These are phyloP conservation scores for Mesembryanthemum crystallinum DNA, from an alignment of 148 eudicot genomes.

Conservation along the genomic window DNA sequence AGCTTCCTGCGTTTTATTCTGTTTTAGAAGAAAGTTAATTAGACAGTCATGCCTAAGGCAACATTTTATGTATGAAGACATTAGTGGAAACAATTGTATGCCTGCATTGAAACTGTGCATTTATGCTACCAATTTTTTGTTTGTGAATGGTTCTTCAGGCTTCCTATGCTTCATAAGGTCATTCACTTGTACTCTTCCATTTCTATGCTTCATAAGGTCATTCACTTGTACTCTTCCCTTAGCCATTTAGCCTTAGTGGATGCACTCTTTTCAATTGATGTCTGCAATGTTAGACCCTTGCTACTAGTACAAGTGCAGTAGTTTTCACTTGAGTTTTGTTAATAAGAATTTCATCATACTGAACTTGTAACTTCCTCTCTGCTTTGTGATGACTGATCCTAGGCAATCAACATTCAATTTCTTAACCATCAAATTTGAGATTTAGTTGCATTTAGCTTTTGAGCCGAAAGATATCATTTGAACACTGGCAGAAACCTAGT, in stretches of 20 bases:
- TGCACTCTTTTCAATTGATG: neutral
- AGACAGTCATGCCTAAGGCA: neutral
- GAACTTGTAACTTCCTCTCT: neutral
- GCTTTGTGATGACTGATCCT: neutral
- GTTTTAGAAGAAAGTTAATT: neutral
- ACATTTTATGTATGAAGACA: neutral
- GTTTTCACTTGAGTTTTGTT: neutral
- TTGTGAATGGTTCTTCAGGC: neutral
- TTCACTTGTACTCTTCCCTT: neutral
- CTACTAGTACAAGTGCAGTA: neutral
- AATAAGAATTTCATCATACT: neutral
- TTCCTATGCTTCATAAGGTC: neutral
- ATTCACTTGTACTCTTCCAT: neutral
- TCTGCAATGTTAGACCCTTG: neutral
- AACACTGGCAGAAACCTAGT: no score
- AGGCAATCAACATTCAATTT: neutral
- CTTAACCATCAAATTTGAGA: neutral
- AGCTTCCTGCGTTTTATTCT: neutral
- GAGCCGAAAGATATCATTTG: neutral
- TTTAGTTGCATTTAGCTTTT: neutral
- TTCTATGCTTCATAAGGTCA: neutral
- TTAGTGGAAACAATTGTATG: neutral
- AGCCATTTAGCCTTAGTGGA: neutral
- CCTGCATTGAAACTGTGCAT: neutral
- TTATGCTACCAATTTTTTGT: neutral